Evolutionary conservation across 495 filamentous ascomycete species (phyloP).

Genomic region (Hypoxylon trugodes): DNA sequence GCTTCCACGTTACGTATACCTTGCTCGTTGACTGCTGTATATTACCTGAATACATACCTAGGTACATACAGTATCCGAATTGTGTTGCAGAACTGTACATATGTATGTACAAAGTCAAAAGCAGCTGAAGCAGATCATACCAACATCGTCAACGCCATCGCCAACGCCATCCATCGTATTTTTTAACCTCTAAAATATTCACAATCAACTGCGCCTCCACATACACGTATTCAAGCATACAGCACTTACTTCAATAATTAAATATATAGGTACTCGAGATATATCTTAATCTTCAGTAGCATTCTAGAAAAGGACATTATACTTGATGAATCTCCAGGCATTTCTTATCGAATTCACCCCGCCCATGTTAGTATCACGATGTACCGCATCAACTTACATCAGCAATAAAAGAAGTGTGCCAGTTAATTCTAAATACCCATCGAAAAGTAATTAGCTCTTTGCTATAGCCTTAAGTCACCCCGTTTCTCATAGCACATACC

Average conservation of each 20-base stretch:
- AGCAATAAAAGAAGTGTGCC: neutral
- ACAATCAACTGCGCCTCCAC: no score
- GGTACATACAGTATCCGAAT: neutral
- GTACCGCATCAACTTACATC: slow-evolving; percentile 3
- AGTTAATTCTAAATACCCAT: slow-evolving; percentile 1
- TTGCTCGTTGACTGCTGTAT: neutral
- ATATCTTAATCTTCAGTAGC: neutral
- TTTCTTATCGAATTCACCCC: neutral
- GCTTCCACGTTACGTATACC: slow-evolving; percentile 18
- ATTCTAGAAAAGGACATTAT: neutral
- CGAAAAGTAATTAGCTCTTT: slow-evolving; percentile 18
- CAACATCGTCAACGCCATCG: no score
- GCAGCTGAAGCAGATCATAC: no score
- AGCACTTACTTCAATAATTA: no score
- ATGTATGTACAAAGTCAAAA: no score
- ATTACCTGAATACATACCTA: neutral
- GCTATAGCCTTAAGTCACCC: neutral
- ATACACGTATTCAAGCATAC: no score
- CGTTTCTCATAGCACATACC: slow-evolving; percentile 16
- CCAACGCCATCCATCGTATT: neutral
- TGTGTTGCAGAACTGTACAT: no score
- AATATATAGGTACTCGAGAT: neutral
- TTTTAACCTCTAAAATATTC: no score
- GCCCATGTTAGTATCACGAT: neutral
- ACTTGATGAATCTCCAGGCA: neutral